phyloP scores from a whole-genome alignment of 2,329 filamentous ascomycete genomes.

The Colletotrichum sp. region DNA sequence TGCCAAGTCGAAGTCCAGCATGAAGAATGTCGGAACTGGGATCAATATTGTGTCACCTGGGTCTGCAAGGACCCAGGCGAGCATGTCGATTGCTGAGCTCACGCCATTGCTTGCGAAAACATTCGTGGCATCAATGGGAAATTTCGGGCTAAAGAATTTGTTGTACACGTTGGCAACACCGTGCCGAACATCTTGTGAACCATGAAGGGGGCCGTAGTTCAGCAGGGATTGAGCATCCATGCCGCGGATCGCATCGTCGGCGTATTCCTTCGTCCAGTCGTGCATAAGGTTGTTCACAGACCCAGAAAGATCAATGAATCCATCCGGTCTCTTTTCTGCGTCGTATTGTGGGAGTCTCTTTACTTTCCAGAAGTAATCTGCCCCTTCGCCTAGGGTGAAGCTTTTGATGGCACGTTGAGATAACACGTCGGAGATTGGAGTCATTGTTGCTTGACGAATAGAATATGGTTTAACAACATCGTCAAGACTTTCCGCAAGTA shows the following conservation, averaged over 20 bases:
- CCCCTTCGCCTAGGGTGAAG: background rate
- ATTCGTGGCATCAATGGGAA: background rate
- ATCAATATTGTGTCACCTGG: background rate
- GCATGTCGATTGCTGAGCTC: background rate
- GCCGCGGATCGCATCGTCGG: background rate
- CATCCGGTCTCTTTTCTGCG: background rate
- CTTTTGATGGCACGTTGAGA: background rate
- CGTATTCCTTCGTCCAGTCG: background rate
- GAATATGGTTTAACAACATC: background rate
- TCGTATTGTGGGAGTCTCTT: background rate
- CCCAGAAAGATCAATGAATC: background rate
- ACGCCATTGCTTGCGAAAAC: background rate
- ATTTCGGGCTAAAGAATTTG: background rate
- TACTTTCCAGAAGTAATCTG: background rate
- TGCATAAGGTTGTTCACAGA: background rate
- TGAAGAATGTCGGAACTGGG: background rate
- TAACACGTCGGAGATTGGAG: background rate
- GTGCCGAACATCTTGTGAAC: background rate
- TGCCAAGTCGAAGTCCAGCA: background rate
- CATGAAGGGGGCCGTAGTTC: background rate
- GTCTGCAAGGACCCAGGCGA: background rate
- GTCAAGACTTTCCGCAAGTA: background rate
- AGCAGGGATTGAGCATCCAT: background rate
- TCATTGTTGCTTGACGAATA: background rate
- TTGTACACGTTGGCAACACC: background rate